phyloP scores from a whole-genome alignment of 2,329 filamentous ascomycete genomes.

The Aspergillus persii region DNA sequence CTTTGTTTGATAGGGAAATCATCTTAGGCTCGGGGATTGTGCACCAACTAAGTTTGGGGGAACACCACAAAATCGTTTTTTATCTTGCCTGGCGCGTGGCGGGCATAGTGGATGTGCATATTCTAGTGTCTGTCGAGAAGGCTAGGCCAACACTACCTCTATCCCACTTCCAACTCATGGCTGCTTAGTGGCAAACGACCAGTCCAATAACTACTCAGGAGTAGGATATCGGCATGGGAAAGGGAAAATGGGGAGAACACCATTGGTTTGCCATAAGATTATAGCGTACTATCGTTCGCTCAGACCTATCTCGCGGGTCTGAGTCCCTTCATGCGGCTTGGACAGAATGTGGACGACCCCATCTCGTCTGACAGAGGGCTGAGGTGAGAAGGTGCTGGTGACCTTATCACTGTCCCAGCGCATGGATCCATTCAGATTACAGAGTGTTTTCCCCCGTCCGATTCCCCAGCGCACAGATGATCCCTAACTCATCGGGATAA shows the following conservation, averaged over 20 bases:
- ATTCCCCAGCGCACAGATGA: neutral
- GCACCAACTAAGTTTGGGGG: neutral
- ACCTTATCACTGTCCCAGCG: neutral
- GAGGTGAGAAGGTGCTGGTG: neutral
- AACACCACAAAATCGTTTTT: neutral
- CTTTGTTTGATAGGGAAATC: neutral
- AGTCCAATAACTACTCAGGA: neutral
- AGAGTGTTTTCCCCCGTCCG: neutral
- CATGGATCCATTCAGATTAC: neutral
- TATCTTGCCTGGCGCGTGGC: neutral
- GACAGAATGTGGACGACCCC: neutral
- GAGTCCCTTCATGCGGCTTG: neutral
- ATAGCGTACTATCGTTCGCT: neutral
- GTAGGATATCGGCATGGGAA: neutral
- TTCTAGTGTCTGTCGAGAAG: constrained; percentile 8
- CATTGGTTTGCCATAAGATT: neutral
- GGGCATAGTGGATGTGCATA: neutral
- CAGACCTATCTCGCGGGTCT: neutral
- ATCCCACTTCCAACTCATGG: neutral
- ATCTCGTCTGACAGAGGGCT: neutral
- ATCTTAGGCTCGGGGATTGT: neutral
- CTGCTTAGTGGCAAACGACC: neutral
- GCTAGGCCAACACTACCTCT: neutral
- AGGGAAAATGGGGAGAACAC: neutral
- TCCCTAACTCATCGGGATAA: neutral